Base-by-base conservation (phyloP, 257 asterid genomes). In the Sherardia arvensis region DNA sequence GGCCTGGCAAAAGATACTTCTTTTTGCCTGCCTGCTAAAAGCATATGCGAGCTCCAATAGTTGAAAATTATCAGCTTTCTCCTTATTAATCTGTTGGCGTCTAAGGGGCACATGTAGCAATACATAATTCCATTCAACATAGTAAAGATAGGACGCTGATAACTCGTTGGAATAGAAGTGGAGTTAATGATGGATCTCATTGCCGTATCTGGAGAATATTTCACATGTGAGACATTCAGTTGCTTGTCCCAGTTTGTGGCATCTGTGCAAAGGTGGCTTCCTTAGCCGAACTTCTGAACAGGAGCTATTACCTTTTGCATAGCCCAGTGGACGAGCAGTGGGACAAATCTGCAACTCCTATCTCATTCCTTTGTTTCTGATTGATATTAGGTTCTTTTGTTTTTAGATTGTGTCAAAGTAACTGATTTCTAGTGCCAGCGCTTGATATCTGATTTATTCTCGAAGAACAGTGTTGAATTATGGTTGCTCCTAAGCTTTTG, bases 301-400 rank as follows among this genome's bases (percentile, higher is more conserved):
- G 94, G 85, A 78, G 81, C 83, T 83, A 81, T 74, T 71, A 68
- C 85, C 76, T 80, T 71, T 69, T 74, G 78, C 90, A 74, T 73
- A 85, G 80, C 80, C 76, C 75, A 69, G 69, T 79, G 77, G 78
- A 77, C 77, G 71, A 82, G 85, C 84, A 71, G 88, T 84, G 83
- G 80, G 74, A 69, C 77, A 70, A 80, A 61, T 74, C 69, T 71
- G 80, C 78, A 45, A 53, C 69, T 73, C 64, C 77, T 75, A 59
- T 75, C 68, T 77, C 77, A 79, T 77, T 69, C 61, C 69, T 77
- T 40, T 74, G 62, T 61, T 69, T 83, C 71, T 70, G 79, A 47
- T 72, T 77, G 85, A 88, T 69, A 66, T 76, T 77, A 77, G 75
- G 79, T 78, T 68, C 54, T 83, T 66, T 71, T 64, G 68, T 76